Evolutionary conservation across 2,329 filamentous ascomycete genomes (phyloP).

Genomic region (Ustulina deusta): DNA sequence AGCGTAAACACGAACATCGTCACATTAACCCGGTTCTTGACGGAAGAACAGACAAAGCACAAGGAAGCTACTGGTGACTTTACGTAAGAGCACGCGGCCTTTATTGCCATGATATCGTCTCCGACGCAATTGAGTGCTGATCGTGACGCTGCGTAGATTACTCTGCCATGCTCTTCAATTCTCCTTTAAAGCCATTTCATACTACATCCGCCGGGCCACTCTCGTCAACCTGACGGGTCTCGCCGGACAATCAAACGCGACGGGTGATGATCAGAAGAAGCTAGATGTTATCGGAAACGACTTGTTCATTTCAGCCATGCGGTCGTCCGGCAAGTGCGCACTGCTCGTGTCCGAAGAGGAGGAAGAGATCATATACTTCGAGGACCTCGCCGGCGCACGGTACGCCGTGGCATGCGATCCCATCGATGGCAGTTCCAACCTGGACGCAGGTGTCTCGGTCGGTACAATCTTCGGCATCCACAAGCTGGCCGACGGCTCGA

Average conservation of each 20-base stretch:
- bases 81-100: slow-evolving; percentile 76
- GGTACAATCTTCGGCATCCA: slow-evolving; percentile 97
- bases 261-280: slow-evolving; percentile 99
- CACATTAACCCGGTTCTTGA: slow-evolving; percentile 94
- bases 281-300: slow-evolving; percentile 99
- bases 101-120: not conserved
- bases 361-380: slow-evolving; percentile 90
- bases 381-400: slow-evolving; percentile 77
- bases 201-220: slow-evolving; percentile 97
- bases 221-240: slow-evolving; percentile 96
- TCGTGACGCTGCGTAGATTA: slow-evolving; percentile 67
- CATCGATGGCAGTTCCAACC: slow-evolving; percentile 96
- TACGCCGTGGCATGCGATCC: slow-evolving; percentile 98
- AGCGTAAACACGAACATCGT: slow-evolving; percentile 96
- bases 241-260: slow-evolving; percentile 93
- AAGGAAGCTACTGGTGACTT: slow-evolving; percentile 98
- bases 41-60: slow-evolving; percentile 93
- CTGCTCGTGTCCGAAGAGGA: slow-evolving; percentile 98
- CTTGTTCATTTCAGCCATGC: slow-evolving; percentile 96
- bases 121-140: slow-evolving; percentile 26
- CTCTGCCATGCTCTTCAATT: slow-evolving; percentile 98
- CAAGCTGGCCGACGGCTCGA: slow-evolving; percentile 82
- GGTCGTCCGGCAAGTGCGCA: slow-evolving; percentile 88
- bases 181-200: slow-evolving; percentile 99
- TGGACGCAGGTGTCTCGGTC: slow-evolving; percentile 97